Evolutionary conservation across 257 asterid species (phyloP).

Genomic region (Petunia axillaris): DNA sequence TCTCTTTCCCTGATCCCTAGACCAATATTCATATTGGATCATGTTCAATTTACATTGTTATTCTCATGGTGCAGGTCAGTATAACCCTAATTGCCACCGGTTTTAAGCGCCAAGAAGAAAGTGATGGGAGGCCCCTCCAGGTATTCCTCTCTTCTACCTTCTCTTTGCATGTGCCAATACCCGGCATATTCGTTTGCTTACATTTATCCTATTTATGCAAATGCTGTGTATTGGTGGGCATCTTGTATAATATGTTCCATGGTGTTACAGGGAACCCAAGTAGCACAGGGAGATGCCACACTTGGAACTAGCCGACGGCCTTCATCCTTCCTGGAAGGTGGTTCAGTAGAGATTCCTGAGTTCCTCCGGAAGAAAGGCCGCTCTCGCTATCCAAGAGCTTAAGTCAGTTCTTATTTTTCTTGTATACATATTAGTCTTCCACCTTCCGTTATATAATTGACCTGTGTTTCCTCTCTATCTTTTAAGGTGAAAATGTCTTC

Average conservation of each 20-base stretch:
- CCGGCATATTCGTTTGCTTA: not conserved
- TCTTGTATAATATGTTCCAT: not conserved
- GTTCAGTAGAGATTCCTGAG: conserved; percentile 83
- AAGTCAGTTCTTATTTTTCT: conserved; percentile 30
- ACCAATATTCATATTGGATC: conserved; percentile 14
- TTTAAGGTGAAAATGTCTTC: not conserved
- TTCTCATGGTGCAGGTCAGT: conserved; percentile 59
- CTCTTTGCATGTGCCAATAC: not conserved
- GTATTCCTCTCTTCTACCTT: conserved; percentile 36
- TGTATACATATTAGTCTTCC: not conserved
- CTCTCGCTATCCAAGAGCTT: conserved; percentile 86
- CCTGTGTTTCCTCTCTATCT: not conserved
- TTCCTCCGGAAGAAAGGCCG: conserved; percentile 89
- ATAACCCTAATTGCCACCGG: conserved; percentile 96
- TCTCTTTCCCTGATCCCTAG: not conserved
- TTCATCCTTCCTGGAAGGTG: conserved; percentile 73
- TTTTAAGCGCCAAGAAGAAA: conserved; percentile 86
- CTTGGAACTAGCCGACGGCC: conserved; percentile 64
- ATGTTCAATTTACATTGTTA: not conserved
- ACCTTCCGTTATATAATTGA: not conserved
- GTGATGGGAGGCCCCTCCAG: conserved; percentile 72
- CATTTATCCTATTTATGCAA: not conserved
- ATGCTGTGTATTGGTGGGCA: not conserved
- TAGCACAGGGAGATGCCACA: conserved; percentile 61
- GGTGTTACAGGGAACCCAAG: conserved; percentile 63